Percentiles rank a stretch among this genome's conserved stretches.
Evolutionary conservation across 495 filamentous ascomycete genomes (phyloP).

Genomic region (Umbilicaria muhlenbergii): DNA sequence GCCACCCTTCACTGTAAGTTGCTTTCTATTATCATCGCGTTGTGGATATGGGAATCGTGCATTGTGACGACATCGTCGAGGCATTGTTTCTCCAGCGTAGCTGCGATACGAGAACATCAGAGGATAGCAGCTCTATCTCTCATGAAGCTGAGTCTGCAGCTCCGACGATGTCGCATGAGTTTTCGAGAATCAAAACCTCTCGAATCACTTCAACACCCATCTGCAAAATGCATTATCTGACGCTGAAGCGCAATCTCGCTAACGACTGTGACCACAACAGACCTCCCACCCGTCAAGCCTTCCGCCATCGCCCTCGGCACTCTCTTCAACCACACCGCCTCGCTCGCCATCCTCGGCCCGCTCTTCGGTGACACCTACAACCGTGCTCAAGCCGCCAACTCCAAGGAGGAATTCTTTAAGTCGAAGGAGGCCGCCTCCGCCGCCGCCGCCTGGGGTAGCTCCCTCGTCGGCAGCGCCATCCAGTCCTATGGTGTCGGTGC

Average conservation of each 20-base stretch:
- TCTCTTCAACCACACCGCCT: constrained; percentile 77
- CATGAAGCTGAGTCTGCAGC: too few relatives aligned
- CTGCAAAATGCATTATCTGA: too few relatives aligned
- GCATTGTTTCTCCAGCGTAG: too few relatives aligned
- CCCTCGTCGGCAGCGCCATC: constrained; percentile 70
- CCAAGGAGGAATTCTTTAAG: constrained; percentile 89
- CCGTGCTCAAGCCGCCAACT: constrained; percentile 78
- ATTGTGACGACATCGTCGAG: too few relatives aligned
- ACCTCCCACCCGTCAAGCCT: constrained; percentile 92
- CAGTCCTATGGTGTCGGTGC: constrained; percentile 94
- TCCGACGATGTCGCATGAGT: too few relatives aligned
- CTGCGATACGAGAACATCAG: too few relatives aligned
- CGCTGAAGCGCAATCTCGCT: too few relatives aligned
- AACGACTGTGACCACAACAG: constrained; percentile 23
- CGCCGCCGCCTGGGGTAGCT: constrained; percentile 79
- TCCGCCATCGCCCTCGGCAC: constrained; percentile 95
- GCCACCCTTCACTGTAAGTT: constrained; percentile 49
- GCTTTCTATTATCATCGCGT: not conserved
- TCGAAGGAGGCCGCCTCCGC: constrained; percentile 83
- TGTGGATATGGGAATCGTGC: too few relatives aligned
- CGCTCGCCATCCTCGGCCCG: constrained; percentile 67
- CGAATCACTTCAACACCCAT: too few relatives aligned
- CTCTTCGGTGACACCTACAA: constrained; percentile 93
- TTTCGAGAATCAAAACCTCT: too few relatives aligned
- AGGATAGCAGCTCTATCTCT: too few relatives aligned